Percentiles rank a stretch among this genome's conserved stretches.
Conservation (phyloP, 495 filamentous ascomycete genomes). For the Aspergillus sclerotioniger region DNA sequence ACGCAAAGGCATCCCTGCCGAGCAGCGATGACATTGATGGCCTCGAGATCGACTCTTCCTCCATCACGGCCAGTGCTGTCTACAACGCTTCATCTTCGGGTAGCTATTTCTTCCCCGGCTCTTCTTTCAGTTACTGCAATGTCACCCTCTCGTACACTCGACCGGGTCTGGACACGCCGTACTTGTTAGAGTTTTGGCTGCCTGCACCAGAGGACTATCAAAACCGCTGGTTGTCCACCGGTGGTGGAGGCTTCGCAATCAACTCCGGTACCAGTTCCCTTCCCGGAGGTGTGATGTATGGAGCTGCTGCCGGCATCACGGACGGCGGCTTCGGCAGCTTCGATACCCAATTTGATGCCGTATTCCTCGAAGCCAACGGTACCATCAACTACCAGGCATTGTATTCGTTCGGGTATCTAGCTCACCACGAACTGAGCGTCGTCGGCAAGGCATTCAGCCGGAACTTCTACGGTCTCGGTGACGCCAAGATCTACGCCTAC, state of each 20-base stretch:
- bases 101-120: conserved; percentile 7
- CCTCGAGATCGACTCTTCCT: conserved; percentile 27
- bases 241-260: conserved; percentile 33
- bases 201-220: conserved; percentile 33
- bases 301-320: conserved; percentile 37
- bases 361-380: conserved; percentile 36
- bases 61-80: conserved; percentile 25
- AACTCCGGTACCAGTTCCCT: conserved; percentile 17
- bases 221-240: conserved; percentile 37
- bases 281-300: conserved; percentile 37
- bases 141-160: conserved; percentile 35
- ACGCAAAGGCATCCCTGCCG: conserved; percentile 8
- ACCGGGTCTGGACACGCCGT: conserved; percentile 27
- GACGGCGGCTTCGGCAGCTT: conserved; percentile 41
- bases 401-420: conserved; percentile 44
- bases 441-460: conserved; percentile 34
- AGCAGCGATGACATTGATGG: conserved; percentile 32
- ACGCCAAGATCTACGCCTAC: conserved; percentile 33
- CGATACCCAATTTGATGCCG: conserved; percentile 31
- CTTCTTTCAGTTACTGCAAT: conserved; percentile 35
- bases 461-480: conserved; percentile 31
- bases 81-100: conserved; percentile 25
- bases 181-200: conserved; percentile 32
- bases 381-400: conserved; percentile 42
- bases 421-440: conserved; percentile 35